phyloP scores from a whole-genome alignment of 2,329 filamentous ascomycete species.

The Helotiales sp. region DNA sequence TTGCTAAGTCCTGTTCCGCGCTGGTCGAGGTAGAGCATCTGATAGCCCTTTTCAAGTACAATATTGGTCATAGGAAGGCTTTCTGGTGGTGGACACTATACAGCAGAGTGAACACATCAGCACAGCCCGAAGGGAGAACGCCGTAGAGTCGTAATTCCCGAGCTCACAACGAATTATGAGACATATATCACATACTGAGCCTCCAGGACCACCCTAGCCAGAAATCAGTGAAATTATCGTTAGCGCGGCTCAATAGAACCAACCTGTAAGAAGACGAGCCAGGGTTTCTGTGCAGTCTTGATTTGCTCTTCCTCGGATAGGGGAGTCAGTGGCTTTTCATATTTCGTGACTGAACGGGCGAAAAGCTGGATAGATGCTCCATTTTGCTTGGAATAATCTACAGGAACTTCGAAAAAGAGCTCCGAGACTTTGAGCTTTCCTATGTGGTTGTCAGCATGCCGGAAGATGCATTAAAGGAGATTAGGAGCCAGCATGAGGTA shows the following conservation, averaged over 20 bases:
- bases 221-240: background rate
- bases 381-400: conserved; percentile 73
- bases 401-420: conserved; percentile 82
- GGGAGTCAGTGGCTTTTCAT: conserved; percentile 53
- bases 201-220: conserved; percentile 72
- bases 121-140: too few relatives aligned
- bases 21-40: conserved; percentile 85
- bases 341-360: conserved; percentile 69
- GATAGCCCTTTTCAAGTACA: conserved; percentile 78
- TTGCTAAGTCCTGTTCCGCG: conserved; percentile 85
- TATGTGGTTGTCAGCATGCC: conserved; percentile 35
- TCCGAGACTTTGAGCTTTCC: conserved; percentile 79
- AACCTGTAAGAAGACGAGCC: conserved; percentile 69
- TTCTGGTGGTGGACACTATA: conserved; percentile 67
- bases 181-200: conserved; percentile 45
- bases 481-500: background rate
- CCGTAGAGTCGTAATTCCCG: too few relatives aligned
- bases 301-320: conserved; percentile 37
- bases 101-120: background rate
- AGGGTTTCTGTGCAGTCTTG: conserved; percentile 54
- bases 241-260: background rate
- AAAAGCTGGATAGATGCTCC: conserved; percentile 74
- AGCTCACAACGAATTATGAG: background rate
- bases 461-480: background rate
- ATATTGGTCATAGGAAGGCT: conserved; percentile 68